Evolutionary conservation across 1,139 yeast species (phyloP).

Genomic region (Geotrichum cucujoidarum): DNA sequence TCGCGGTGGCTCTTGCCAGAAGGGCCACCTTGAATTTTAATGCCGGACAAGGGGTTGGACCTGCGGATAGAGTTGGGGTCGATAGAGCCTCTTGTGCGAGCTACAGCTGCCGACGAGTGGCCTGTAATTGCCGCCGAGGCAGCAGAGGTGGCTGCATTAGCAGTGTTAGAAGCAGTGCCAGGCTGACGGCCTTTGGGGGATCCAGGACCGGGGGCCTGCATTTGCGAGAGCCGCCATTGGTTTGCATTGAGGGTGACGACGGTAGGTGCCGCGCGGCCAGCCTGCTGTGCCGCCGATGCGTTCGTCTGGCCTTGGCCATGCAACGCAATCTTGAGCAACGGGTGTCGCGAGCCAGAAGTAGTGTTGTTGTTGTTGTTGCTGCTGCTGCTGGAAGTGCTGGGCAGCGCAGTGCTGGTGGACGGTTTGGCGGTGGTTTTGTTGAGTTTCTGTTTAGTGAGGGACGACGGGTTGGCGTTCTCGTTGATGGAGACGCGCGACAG

Average conservation of each 20-base stretch:
- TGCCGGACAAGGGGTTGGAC: conserved; percentile 31
- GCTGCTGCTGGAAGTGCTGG: conserved; percentile 10
- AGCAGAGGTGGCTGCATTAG: conserved; percentile 13
- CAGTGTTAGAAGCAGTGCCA: conserved; percentile 11
- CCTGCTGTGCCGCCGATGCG: conserved; percentile 19
- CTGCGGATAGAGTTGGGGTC: conserved; percentile 26
- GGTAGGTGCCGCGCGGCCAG: conserved; percentile 12
- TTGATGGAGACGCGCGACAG: conserved; percentile 28
- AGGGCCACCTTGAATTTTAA: conserved; percentile 19
- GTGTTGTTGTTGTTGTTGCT: conserved; percentile 10
- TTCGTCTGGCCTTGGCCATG: conserved; percentile 32
- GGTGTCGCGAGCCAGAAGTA: conserved; percentile 24
- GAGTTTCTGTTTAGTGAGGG: conserved; percentile 18
- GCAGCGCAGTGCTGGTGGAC: neutral
- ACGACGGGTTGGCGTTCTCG: conserved; percentile 25
- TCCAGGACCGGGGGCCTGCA: conserved; percentile 26
- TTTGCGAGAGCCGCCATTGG: conserved; percentile 28
- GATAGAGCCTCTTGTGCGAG: conserved; percentile 13
- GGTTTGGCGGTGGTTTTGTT: neutral
- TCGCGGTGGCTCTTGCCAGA: conserved; percentile 22
- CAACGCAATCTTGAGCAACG: conserved; percentile 31
- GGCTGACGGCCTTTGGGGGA: conserved; percentile 24
- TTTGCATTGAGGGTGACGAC: conserved; percentile 26
- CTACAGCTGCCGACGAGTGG: conserved; percentile 8
- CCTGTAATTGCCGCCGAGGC: conserved; percentile 11